Conservation (phyloP, 2,329 filamentous ascomycete genomes). For the Beauveria caledonica region DNA sequence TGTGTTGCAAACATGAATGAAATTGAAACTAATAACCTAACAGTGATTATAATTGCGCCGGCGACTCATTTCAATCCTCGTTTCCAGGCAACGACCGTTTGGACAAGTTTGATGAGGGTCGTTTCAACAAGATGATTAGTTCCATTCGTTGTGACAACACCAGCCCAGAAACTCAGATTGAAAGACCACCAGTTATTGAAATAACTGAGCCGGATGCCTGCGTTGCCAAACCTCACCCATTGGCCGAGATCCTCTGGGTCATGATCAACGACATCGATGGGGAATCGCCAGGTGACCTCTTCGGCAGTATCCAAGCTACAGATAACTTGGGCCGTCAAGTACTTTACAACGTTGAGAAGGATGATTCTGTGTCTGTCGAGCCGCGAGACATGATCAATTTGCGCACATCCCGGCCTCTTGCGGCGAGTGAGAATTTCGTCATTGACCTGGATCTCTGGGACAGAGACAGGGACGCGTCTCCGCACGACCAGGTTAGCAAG, state of each 20-base stretch:
- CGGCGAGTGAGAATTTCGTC: background rate
- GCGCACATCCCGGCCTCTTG: background rate
- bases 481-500: background rate
- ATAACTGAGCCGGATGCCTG: background rate
- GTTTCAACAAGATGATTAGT: background rate
- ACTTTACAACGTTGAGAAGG: background rate
- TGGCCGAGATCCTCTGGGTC: conserved; percentile 8
- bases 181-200: background rate
- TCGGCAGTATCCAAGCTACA: background rate
- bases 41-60: background rate
- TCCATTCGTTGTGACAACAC: background rate
- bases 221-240: background rate
- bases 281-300: conserved; percentile 10
- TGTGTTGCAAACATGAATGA: background rate
- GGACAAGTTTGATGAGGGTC: background rate
- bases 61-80: background rate
- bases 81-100: background rate
- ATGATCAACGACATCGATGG: conserved; percentile 8
- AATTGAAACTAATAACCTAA: background rate
- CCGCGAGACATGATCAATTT: background rate
- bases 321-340: background rate
- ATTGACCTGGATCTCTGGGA: background rate
- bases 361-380: background rate
- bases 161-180: background rate
- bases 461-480: background rate